Percentiles rank a stretch among this genome's conserved stretches.
phyloP scores from a whole-genome alignment of 148 eudicot species.

The Persicaria maculosa region DNA sequence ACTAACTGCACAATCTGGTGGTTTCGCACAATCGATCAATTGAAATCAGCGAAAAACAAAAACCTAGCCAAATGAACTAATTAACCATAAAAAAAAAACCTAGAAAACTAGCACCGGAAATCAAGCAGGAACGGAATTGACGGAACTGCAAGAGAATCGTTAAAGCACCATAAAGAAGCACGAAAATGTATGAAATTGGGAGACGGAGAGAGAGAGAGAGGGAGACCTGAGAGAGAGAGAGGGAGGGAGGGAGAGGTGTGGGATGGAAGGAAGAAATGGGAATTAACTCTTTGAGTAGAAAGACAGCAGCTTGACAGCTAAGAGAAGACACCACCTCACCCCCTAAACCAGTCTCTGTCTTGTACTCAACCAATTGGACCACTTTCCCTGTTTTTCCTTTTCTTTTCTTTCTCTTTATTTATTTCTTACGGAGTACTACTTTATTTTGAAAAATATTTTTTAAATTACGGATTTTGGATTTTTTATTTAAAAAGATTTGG shows the following conservation, averaged over 20 bases:
- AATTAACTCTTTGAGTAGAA: not conserved
- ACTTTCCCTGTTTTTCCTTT: slow-evolving; percentile 9
- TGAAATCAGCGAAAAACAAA: not conserved
- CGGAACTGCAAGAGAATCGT: slow-evolving; percentile 1
- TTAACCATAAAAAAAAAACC: not conserved
- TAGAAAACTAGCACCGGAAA: not conserved
- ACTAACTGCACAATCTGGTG: not conserved
- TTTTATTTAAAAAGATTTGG: too few relatives aligned
- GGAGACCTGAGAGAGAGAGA: slow-evolving; percentile 3
- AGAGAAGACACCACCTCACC: not conserved
- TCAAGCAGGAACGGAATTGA: not conserved
- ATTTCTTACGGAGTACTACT: not conserved
- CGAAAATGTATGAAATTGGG: not conserved
- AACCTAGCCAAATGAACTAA: not conserved
- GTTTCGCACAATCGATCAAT: not conserved
- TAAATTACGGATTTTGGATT: too few relatives aligned
- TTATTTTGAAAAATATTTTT: not conserved
- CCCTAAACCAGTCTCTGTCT: not conserved
- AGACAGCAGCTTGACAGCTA: slow-evolving; percentile 16
- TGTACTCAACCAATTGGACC: slow-evolving; percentile 8
- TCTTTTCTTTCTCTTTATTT: not conserved
- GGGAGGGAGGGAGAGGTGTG: slow-evolving; percentile 6
- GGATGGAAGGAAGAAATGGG: slow-evolving; percentile 8
- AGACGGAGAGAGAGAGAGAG: not conserved
- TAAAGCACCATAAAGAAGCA: not conserved